These are phyloP conservation scores for Lachnellula hyalina DNA, from an alignment of 2,329 filamentous ascomycete species.

Conservation along the genomic window DNA sequence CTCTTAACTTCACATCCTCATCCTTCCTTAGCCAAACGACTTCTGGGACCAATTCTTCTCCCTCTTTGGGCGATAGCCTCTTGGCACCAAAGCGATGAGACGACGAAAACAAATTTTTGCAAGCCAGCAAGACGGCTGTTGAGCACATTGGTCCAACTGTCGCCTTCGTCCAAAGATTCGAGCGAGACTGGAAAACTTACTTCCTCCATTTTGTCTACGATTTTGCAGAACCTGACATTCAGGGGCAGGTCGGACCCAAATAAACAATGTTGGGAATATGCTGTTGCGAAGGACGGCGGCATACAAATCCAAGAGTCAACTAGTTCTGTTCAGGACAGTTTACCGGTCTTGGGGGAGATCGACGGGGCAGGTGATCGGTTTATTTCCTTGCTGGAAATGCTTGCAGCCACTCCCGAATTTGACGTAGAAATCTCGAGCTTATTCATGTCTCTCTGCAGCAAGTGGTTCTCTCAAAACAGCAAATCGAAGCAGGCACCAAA, in stretches of 20 bases:
- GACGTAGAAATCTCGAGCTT: slow-evolving; percentile 48
- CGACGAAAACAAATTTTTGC: slow-evolving; percentile 37
- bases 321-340: background rate
- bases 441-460: slow-evolving; percentile 54
- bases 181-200: background rate
- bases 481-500: slow-evolving; percentile 4
- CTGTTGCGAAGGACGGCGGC: slow-evolving; percentile 38
- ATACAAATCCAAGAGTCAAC: slow-evolving; percentile 44
- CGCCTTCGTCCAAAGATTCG: slow-evolving; percentile 32
- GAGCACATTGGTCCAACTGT: slow-evolving; percentile 52
- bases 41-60: slow-evolving; percentile 53
- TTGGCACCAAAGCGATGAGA: slow-evolving; percentile 37
- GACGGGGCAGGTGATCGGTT: slow-evolving; percentile 39
- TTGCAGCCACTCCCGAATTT: slow-evolving; percentile 37
- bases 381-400: slow-evolving; percentile 41
- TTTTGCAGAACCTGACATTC: slow-evolving; percentile 53
- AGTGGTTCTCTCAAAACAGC: slow-evolving; percentile 45
- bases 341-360: slow-evolving; percentile 24
- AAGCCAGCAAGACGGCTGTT: slow-evolving; percentile 46
- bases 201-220: slow-evolving; percentile 37
- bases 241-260: slow-evolving; percentile 38
- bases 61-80: slow-evolving; percentile 60
- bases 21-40: slow-evolving; percentile 56
- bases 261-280: slow-evolving; percentile 48
- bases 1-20: slow-evolving; percentile 61